A percentile compares a stretch with the other conserved stretches of the same genome.
These are phyloP conservation scores for Myxozyma lipomycoides DNA, from an alignment of 805 yeast species.

Conservation along the genomic window DNA sequence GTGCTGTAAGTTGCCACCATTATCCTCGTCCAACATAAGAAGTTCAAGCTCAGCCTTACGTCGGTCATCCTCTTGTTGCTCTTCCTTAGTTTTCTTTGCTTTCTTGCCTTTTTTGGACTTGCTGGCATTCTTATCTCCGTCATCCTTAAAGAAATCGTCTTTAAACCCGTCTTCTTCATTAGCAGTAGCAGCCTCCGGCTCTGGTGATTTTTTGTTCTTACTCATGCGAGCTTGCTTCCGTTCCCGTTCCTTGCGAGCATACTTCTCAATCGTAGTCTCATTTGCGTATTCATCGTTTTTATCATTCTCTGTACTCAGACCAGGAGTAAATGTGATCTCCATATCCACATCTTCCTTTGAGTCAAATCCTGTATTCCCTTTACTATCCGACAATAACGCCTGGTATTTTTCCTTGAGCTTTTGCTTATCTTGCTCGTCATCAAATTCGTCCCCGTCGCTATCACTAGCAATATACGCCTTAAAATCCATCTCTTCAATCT, in stretches of 20 bases:
- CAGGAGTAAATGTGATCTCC: conserved; percentile 96
- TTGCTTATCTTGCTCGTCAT: conserved; percentile 21
- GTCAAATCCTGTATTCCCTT: conserved; percentile 29
- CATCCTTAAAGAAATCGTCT: conserved; percentile 30
- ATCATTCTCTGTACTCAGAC: conserved; percentile 47
- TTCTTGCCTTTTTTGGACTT: conserved; percentile 29
- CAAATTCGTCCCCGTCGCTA: conserved; percentile 50
- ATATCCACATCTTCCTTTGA: conserved; percentile 73
- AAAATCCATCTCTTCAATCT: conserved; percentile 62
- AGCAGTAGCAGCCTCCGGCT: conserved; percentile 40
- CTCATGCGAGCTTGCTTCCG: conserved; percentile 79
- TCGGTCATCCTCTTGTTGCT: conserved; percentile 37
- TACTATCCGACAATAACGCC: conserved; percentile 43
- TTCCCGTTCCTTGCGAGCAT: conserved; percentile 86
- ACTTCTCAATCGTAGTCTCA: conserved; percentile 71
- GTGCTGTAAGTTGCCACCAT: conserved; percentile 49
- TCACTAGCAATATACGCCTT: conserved; percentile 87
- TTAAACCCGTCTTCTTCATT: conserved; percentile 33
- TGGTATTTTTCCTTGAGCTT: conserved; percentile 56
- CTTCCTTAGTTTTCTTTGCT: conserved; percentile 24
- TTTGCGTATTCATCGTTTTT: conserved; percentile 47
- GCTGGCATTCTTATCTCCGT: conserved; percentile 35
- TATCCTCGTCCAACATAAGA: conserved; percentile 62
- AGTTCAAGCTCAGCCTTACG: conserved; percentile 68
- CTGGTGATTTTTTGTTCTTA: conserved; percentile 44